Base-by-base conservation (phyloP, 805 yeast genomes). In the Candida mattraensis region DNA sequence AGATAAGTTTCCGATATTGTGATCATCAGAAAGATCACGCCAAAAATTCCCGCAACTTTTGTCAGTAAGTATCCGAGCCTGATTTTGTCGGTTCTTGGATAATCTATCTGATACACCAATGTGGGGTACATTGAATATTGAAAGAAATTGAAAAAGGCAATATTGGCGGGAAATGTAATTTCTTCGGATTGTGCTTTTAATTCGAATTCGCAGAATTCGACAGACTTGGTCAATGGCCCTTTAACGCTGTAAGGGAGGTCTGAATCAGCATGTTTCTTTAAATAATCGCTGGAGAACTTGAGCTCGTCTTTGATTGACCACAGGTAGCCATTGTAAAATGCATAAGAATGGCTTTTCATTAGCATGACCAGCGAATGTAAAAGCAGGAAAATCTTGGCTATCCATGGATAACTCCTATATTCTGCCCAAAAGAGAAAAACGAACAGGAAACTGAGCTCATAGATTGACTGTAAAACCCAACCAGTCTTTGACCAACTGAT, bases 261-360 rank as follows among this genome's bases (percentile, higher is more conserved):
- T 5, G 54, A 45, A 16, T 57, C 53, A 5, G 65, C 63, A 25
- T 67, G 59, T 33, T 68, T 67, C 13, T 67, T 64, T 27, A 78
- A 48, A 30, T 70, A 69, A 3, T 42, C 51, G 37, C 63, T 63
- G 0, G 86, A 74, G 39, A 67, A 72, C 3, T 66, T 49, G 28
- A 82, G 62, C 52, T 85, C 91, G 11, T 65, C 60, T 15, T 58
- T 51, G 28, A 82, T 75, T 21, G 58, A 63, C 88, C 94, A 86
- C 40, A 93, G 64, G 56, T 91, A 87, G 0, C 98, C 99, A 54
- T 89, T 89, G 64, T 80, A 93, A 53, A 85, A 88, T 2, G 87
- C 87, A 57, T 81, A 93, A 2, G 98, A 88, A 59, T 93, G 98
- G 78, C 83, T 83, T 58, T 93, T 93, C 99, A 93, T 93, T 49